Evolutionary conservation across 192 early-diverging fungal species (phyloP).

Genomic region (Coemansia sp.): DNA sequence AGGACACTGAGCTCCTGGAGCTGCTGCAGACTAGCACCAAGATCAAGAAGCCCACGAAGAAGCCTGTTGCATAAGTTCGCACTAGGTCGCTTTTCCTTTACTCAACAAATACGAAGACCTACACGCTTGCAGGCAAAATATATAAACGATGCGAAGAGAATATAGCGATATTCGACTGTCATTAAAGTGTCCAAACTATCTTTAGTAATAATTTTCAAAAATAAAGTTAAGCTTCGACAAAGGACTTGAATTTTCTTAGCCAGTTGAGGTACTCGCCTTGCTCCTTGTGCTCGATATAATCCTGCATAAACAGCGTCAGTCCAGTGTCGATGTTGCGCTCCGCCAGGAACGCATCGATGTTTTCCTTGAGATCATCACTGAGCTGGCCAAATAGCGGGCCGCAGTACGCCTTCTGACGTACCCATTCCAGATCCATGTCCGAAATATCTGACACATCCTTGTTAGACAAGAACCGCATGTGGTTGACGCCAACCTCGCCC

Average conservation of each 20-base stretch:
- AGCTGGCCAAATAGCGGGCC: slow-evolving; percentile 91
- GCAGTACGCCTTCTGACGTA: slow-evolving; percentile 78
- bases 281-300: slow-evolving; percentile 93
- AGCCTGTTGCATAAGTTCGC: slow-evolving; percentile 12
- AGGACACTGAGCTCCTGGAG: slow-evolving; percentile 74
- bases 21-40: slow-evolving; percentile 64
- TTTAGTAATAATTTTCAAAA: not conserved
- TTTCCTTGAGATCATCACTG: slow-evolving; percentile 74
- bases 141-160: too few relatives aligned
- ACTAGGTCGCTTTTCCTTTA: too few relatives aligned
- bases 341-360: slow-evolving; percentile 74
- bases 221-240: slow-evolving; percentile 59
- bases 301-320: slow-evolving; percentile 80
- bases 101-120: too few relatives aligned
- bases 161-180: too few relatives aligned
- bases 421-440: slow-evolving; percentile 85
- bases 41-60: slow-evolving; percentile 49
- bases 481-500: slow-evolving; percentile 82
- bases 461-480: slow-evolving; percentile 69
- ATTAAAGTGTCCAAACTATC: not conserved
- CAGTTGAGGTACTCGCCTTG: slow-evolving; percentile 89
- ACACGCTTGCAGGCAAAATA: too few relatives aligned
- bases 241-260: slow-evolving; percentile 77
- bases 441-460: slow-evolving; percentile 61
- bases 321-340: slow-evolving; percentile 87